Conservation (phyloP, 2,329 filamentous ascomycete species). For the Aspergillus sp. region DNA sequence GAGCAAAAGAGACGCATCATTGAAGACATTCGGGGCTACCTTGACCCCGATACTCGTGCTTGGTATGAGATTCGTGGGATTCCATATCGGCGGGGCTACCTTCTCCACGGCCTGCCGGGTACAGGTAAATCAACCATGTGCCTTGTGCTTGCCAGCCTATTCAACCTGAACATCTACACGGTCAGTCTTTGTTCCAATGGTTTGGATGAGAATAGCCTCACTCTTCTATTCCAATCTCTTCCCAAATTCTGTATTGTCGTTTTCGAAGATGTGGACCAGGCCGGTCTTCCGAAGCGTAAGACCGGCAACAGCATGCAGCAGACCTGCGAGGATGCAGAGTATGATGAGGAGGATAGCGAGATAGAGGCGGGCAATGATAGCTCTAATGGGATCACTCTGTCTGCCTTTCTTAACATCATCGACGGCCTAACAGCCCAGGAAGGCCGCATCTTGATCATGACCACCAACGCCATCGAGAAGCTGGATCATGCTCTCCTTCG, state of each 20-base stretch:
- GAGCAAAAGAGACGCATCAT: slow-evolving; percentile 65
- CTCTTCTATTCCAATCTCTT: slow-evolving; percentile 55
- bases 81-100: slow-evolving; percentile 71
- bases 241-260: slow-evolving; percentile 28
- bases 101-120: slow-evolving; percentile 73
- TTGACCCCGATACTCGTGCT: slow-evolving; percentile 55
- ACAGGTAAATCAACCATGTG: slow-evolving; percentile 72
- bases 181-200: slow-evolving; percentile 57
- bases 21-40: slow-evolving; percentile 72
- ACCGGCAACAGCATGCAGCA: slow-evolving; percentile 7
- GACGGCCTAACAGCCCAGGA: slow-evolving; percentile 79
- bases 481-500: slow-evolving; percentile 72
- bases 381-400: slow-evolving; percentile 61
- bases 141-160: slow-evolving; percentile 64
- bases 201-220: slow-evolving; percentile 59
- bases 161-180: slow-evolving; percentile 65
- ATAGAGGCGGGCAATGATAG: slow-evolving; percentile 9
- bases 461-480: slow-evolving; percentile 70
- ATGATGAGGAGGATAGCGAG: not conserved
- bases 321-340: slow-evolving; percentile 1
- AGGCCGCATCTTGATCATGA: slow-evolving; percentile 80
- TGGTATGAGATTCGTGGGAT: slow-evolving; percentile 49
- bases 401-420: slow-evolving; percentile 76
- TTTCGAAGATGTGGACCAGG: slow-evolving; percentile 67
- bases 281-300: slow-evolving; percentile 40